Evolutionary conservation across 176 grass and related monocot species (phyloP).

Genomic region (Microstegium vimineum): DNA sequence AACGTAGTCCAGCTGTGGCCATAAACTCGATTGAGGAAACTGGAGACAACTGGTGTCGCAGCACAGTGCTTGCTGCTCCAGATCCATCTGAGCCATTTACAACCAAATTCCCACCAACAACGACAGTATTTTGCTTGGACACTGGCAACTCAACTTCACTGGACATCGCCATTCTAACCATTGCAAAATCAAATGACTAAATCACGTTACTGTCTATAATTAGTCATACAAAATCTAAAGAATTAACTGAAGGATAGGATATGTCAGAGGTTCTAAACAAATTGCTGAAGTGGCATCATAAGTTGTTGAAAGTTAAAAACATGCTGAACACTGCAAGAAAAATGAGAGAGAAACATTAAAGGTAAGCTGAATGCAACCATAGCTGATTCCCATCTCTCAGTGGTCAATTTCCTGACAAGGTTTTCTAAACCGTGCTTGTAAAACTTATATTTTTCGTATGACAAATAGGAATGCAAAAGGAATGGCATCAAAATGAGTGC

Average conservation of each 20-base stretch:
- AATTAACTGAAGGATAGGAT: constrained; percentile 14
- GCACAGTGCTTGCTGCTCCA: constrained; percentile 66
- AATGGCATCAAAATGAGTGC: neutral
- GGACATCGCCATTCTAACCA: constrained; percentile 85
- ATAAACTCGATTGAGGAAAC: constrained; percentile 72
- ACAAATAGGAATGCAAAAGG: neutral
- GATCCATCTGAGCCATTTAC: constrained; percentile 62
- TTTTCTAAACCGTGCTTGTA: neutral
- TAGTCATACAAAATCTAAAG: constrained; percentile 7
- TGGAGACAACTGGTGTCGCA: constrained; percentile 69
- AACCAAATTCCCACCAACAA: constrained; percentile 72
- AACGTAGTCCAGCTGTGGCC: constrained; percentile 86
- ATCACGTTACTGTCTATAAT: constrained; percentile 14
- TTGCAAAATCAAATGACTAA: constrained; percentile 39
- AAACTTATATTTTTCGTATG: too few relatives aligned
- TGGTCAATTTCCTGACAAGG: neutral
- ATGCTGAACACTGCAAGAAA: neutral
- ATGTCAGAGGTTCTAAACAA: constrained; percentile 3
- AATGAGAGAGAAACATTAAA: neutral
- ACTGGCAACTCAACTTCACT: constrained; percentile 75
- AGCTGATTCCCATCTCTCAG: neutral
- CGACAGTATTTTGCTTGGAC: constrained; percentile 72
- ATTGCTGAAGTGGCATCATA: neutral
- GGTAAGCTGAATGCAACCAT: neutral
- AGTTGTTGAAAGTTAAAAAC: neutral